phyloP scores from a whole-genome alignment of 1,284 basidiomycete species.

The Sporisorium iseilematis-ciliati region DNA sequence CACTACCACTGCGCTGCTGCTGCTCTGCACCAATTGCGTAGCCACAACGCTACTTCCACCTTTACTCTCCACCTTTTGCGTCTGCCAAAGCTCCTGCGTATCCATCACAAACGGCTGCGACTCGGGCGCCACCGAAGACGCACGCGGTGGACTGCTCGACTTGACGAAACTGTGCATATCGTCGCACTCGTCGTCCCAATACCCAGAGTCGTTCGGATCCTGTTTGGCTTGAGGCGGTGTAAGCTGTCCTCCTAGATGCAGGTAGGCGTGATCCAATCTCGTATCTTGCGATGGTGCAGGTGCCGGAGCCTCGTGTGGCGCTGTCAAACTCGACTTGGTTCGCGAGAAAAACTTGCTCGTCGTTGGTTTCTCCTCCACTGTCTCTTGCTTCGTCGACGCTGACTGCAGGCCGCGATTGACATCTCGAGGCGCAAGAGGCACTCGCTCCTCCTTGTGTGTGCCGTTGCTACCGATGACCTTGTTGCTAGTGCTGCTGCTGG shows the following conservation, averaged over 20 bases:
- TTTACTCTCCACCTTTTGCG: background rate
- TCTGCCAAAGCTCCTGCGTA: constrained; percentile 36
- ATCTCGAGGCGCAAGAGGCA: constrained; percentile 25
- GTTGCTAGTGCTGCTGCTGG: background rate
- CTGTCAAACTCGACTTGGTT: background rate
- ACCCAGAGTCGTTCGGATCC: constrained; percentile 33
- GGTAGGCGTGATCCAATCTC: constrained; percentile 27
- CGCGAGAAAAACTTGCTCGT: constrained; percentile 41
- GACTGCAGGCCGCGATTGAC: constrained; percentile 12
- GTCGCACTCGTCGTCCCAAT: constrained; percentile 47
- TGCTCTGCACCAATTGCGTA: constrained; percentile 19
- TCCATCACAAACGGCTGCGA: constrained; percentile 39
- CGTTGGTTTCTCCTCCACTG: constrained; percentile 9
- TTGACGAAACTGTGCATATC: constrained; percentile 44
- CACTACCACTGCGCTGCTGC: constrained; percentile 23
- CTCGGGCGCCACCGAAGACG: constrained; percentile 8
- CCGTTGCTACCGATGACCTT: background rate
- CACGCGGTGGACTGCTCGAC: constrained; percentile 34
- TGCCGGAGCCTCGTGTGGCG: background rate
- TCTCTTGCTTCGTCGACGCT: background rate
- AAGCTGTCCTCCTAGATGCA: constrained; percentile 40
- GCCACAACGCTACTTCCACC: constrained; percentile 9
- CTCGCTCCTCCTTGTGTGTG: constrained; percentile 8
- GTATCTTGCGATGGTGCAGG: constrained; percentile 2
- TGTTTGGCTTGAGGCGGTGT: constrained; percentile 23